Conservation (phyloP, 1,139 yeast genomes). For the Saccharomyces hybrid region DNA sequence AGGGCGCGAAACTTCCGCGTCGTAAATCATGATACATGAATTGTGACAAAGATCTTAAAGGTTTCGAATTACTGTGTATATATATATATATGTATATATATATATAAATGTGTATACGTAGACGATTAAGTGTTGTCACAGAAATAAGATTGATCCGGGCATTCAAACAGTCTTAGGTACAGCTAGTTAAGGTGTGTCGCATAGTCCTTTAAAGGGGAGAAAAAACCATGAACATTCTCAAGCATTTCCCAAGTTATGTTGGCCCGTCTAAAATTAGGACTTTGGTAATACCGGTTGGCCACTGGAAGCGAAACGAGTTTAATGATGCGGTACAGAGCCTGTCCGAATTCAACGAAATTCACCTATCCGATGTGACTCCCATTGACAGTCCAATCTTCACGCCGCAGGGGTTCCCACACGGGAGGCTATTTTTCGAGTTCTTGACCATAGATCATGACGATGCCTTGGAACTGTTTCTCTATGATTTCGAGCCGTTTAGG, state of each 20-base stretch:
- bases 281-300: slow-evolving; percentile 64
- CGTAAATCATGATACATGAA: neutral
- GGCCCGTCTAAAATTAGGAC: slow-evolving; percentile 62
- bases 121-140: neutral
- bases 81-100: neutral
- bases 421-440: slow-evolving; percentile 48
- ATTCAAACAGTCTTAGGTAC: neutral
- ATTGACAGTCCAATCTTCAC: slow-evolving; percentile 56
- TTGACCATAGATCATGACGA: slow-evolving; percentile 39
- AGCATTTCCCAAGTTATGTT: slow-evolving; percentile 17
- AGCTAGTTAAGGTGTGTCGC: neutral
- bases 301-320: slow-evolving; percentile 45
- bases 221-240: slow-evolving; percentile 9
- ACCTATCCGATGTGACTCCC: slow-evolving; percentile 70
- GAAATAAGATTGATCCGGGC: neutral
- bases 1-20: slow-evolving; percentile 1
- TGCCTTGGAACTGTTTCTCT: slow-evolving; percentile 52
- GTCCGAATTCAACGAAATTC: slow-evolving; percentile 50
- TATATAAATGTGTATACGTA: neutral
- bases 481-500: slow-evolving; percentile 85
- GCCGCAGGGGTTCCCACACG: slow-evolving; percentile 80
- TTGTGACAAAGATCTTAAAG: neutral
- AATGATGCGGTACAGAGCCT: slow-evolving; percentile 41
- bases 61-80: neutral
- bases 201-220: neutral